Conservation (phyloP, 164 flowering plant species). For the Sedum album region DNA sequence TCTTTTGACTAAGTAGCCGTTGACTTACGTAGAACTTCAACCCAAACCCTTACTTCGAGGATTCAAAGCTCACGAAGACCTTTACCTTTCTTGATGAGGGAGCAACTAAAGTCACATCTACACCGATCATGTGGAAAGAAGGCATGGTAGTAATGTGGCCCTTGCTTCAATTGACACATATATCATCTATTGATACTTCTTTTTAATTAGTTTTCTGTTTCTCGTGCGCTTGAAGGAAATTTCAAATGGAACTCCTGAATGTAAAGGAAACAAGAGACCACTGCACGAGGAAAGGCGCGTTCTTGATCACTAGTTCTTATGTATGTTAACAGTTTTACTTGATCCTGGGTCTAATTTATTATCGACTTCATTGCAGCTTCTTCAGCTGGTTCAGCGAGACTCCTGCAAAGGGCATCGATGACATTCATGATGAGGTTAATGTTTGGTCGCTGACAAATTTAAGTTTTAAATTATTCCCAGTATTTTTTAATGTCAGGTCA, state of each 20-base stretch:
- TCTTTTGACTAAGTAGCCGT: background rate
- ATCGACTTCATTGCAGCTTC: constrained; percentile 42
- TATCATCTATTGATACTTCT: background rate
- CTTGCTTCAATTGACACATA: background rate
- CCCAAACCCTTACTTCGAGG: constrained; percentile 61
- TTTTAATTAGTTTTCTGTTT: background rate
- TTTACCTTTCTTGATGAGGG: constrained; percentile 58
- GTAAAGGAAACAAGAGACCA: constrained; percentile 65
- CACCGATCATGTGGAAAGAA: constrained; percentile 64
- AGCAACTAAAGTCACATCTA: constrained; percentile 39
- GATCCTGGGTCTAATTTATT: background rate
- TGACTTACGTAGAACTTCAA: constrained; percentile 37
- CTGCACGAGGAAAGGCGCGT: constrained; percentile 43
- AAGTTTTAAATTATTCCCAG: too few species aligned
- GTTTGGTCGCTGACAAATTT: background rate
- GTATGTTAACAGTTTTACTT: background rate
- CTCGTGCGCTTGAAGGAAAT: constrained; percentile 22
- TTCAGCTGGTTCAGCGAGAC: constrained; percentile 64
- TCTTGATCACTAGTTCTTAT: background rate
- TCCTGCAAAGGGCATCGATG: constrained; percentile 29
- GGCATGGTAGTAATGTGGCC: constrained; percentile 35
- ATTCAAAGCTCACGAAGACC: constrained; percentile 50
- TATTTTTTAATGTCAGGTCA: background rate
- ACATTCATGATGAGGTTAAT: constrained; percentile 59
- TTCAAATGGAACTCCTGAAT: constrained; percentile 49